A percentile compares a stretch with the other conserved stretches of the same genome.
These are phyloP conservation scores for Quambalaria eucalypti DNA, from an alignment of 1,284 basidiomycete genomes.

Conservation along the genomic window DNA sequence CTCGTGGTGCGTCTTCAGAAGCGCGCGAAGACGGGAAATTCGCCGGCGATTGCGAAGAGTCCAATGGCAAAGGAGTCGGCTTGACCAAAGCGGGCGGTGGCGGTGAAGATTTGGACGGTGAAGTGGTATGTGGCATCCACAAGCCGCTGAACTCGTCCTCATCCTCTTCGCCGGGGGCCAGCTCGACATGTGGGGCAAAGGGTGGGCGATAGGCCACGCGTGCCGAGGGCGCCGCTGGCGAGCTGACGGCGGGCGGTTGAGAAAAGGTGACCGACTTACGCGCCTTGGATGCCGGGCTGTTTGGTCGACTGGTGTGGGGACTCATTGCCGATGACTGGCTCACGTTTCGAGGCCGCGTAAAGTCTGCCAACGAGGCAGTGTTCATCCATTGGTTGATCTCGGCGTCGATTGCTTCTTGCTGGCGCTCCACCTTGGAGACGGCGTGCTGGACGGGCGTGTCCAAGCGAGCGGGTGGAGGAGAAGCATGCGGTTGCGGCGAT, in stretches of 20 bases:
- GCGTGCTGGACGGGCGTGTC: too few relatives aligned
- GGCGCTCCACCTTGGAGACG: background rate
- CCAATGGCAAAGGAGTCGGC: background rate
- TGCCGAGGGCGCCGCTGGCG: background rate
- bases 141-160: too few relatives aligned
- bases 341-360: background rate
- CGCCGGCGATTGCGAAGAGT: background rate
- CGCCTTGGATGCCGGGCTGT: background rate
- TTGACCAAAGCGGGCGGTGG: too few relatives aligned
- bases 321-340: background rate
- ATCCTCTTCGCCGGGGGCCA: background rate
- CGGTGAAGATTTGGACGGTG: too few relatives aligned
- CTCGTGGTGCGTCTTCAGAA: too few relatives aligned
- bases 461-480: too few relatives aligned
- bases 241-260: background rate
- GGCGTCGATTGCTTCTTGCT: background rate
- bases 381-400: background rate
- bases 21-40: background rate
- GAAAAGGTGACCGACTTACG: constrained; percentile 1
- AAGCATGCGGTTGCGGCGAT: too few relatives aligned
- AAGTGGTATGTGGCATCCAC: too few relatives aligned
- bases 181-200: background rate
- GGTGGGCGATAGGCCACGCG: background rate
- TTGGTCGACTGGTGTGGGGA: background rate
- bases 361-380: background rate